A percentile compares a stretch with the other conserved stretches of the same genome.
Conservation (phyloP, 202 grass and related monocot species). For the Digitaria exilis region DNA sequence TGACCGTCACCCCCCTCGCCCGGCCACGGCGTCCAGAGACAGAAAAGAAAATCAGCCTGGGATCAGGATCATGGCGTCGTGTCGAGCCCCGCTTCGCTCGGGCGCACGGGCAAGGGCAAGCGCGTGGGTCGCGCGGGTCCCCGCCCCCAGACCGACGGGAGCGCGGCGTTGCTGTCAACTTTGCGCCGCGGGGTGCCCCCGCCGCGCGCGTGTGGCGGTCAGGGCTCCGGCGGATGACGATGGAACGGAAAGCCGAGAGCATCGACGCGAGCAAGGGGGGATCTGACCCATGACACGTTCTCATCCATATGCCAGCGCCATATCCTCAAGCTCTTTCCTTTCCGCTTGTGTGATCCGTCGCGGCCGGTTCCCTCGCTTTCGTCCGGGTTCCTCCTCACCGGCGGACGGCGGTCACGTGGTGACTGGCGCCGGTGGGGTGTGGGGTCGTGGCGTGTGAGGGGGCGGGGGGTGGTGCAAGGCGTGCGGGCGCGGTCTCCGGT, state of each 20-base stretch:
- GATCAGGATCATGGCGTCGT: not conserved
- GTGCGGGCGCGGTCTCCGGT: conserved; percentile 3
- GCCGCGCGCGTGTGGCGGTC: not conserved
- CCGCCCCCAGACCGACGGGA: too few relatives aligned
- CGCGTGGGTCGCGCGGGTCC: not conserved
- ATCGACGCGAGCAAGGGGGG: conserved; percentile 8
- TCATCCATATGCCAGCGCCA: not conserved
- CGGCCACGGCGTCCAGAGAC: not conserved
- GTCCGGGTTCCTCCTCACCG: not conserved
- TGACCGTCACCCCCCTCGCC: not conserved
- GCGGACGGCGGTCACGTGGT: conserved; percentile 24
- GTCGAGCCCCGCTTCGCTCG: conserved; percentile 7
- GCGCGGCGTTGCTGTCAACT: not conserved
- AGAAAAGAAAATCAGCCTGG: not conserved
- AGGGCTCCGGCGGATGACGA: not conserved
- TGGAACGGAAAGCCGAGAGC: conserved; percentile 21
- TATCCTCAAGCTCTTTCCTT: not conserved
- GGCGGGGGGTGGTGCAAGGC: not conserved
- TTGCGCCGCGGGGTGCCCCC: not conserved
- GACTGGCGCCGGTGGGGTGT: not conserved
- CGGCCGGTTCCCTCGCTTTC: not conserved
- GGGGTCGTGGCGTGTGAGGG: not conserved
- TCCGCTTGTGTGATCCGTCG: not conserved
- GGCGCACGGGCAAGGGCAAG: not conserved
- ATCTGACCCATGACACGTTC: not conserved